Evolutionary conservation across 768 basidiomycete genomes (phyloP).

Genomic region (Antrodiella citrinella): DNA sequence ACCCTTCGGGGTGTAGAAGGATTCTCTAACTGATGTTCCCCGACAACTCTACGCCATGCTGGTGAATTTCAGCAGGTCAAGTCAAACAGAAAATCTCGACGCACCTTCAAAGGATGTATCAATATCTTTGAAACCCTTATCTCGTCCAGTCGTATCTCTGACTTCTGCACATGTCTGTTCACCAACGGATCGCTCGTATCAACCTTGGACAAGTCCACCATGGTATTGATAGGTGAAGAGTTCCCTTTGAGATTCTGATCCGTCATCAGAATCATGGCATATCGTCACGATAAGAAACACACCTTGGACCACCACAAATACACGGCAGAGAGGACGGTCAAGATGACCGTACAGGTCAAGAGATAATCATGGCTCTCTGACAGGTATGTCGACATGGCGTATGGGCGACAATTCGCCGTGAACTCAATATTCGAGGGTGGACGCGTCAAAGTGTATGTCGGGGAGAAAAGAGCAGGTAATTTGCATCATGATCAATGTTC

Average conservation of each 20-base stretch:
- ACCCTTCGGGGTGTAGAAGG: slow-evolving; percentile 52
- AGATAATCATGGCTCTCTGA: background rate
- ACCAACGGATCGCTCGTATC: background rate
- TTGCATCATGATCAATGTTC: no score
- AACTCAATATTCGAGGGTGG: no score
- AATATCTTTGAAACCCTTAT: slow-evolving; percentile 13
- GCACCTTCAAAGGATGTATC: slow-evolving; percentile 60
- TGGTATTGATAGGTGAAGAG: no score
- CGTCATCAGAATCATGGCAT: no score
- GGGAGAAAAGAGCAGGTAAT: no score
- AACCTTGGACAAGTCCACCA: background rate
- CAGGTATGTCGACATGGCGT: background rate
- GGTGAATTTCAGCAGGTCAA: no score
- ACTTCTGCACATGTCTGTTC: background rate
- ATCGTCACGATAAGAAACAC: no score
- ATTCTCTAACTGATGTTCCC: slow-evolving; percentile 51
- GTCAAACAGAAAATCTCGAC: no score
- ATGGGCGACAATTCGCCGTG: no score
- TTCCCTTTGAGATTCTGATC: no score
- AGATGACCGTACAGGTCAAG: background rate
- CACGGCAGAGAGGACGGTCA: background rate
- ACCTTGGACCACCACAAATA: background rate
- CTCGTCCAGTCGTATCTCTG: background rate
- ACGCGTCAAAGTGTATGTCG: no score
- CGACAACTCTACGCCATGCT: slow-evolving; percentile 63